These are phyloP conservation scores for Aurantiochytrium sp. DNA, from an alignment of 108 stramenopile genomes.

Conservation along the genomic window DNA sequence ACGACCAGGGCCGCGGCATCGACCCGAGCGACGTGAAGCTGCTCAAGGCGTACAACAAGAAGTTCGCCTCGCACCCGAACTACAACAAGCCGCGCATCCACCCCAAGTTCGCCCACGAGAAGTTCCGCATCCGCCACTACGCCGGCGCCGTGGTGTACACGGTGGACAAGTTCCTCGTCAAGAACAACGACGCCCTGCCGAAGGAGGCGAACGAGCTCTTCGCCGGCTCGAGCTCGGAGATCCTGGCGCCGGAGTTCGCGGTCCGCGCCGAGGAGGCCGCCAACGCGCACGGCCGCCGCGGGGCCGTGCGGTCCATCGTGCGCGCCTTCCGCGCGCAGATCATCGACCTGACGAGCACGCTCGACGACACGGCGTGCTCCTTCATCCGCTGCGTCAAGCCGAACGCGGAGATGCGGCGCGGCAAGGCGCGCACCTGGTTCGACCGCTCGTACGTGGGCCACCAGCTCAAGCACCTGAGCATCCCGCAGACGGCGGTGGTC, in stretches of 20 bases:
- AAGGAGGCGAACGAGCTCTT: slow-evolving; percentile 79
- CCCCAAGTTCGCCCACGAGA: slow-evolving; percentile 66
- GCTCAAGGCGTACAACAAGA: slow-evolving; percentile 40
- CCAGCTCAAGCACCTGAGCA: slow-evolving; percentile 52
- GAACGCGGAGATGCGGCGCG: slow-evolving; percentile 44
- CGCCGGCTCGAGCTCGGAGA: slow-evolving; percentile 69
- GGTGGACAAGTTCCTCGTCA: slow-evolving; percentile 90
- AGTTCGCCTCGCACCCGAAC: slow-evolving; percentile 56
- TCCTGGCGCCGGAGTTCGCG: slow-evolving; percentile 71
- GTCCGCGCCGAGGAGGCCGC: background rate
- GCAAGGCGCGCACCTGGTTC: slow-evolving; percentile 28
- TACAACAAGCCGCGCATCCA: slow-evolving; percentile 43
- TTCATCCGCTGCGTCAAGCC: slow-evolving; percentile 57
- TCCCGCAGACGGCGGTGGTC: slow-evolving; percentile 53
- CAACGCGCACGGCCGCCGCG: background rate
- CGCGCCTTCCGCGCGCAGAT: background rate
- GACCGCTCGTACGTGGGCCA: slow-evolving; percentile 45
- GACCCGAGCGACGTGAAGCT: background rate
- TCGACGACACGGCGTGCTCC: slow-evolving; percentile 12
- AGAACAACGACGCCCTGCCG: slow-evolving; percentile 94
- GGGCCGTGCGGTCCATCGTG: background rate
- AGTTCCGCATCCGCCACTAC: slow-evolving; percentile 84
- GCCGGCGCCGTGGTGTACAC: slow-evolving; percentile 91
- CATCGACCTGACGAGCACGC: background rate
- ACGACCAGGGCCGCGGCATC: slow-evolving; percentile 36